phyloP scores from a whole-genome alignment of 2,329 filamentous ascomycete genomes.

The Ambrosiella xylebori region DNA sequence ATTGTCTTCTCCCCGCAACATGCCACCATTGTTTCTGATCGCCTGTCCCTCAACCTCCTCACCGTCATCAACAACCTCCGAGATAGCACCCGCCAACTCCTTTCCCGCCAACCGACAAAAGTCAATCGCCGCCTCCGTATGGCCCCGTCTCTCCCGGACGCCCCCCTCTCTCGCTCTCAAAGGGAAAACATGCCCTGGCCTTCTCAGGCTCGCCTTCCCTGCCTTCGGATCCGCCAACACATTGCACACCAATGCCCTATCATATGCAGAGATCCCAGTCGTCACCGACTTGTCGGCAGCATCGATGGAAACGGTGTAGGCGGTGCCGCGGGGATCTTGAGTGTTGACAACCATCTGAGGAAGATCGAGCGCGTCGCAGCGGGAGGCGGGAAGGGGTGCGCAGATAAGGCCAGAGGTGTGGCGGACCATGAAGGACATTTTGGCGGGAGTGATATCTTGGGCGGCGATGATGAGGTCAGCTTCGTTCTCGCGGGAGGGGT shows the following conservation, averaged over 20 bases:
- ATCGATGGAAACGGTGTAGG: conserved; percentile 85
- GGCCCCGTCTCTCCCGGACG: conserved; percentile 61
- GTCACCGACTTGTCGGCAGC: conserved; percentile 53
- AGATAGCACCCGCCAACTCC: conserved; percentile 62
- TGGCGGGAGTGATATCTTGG: conserved; percentile 62
- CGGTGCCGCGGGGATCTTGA: conserved; percentile 76
- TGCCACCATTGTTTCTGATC: conserved; percentile 51
- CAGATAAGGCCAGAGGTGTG: conserved; percentile 84
- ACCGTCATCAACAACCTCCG: conserved; percentile 81
- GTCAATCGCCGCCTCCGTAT: conserved; percentile 88
- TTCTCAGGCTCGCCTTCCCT: conserved; percentile 45
- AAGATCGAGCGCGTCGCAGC: conserved; percentile 54
- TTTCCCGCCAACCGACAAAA: conserved; percentile 76
- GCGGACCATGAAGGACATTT: conserved; percentile 93
- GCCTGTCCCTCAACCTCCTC: conserved; percentile 51
- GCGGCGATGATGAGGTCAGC: conserved; percentile 95
- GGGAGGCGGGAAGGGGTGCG: conserved; percentile 56
- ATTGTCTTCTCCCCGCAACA: conserved; percentile 83
- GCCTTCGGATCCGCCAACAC: conserved; percentile 51
- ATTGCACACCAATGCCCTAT: conserved; percentile 68
- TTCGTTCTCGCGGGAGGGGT: conserved; percentile 86
- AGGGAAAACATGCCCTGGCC: conserved; percentile 83
- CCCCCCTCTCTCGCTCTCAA: conserved; percentile 64
- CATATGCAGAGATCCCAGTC: conserved; percentile 80
- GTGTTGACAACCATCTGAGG: conserved; percentile 68